phyloP scores from a whole-genome alignment of 257 asterid genomes.

The Solanum habrochaites region DNA sequence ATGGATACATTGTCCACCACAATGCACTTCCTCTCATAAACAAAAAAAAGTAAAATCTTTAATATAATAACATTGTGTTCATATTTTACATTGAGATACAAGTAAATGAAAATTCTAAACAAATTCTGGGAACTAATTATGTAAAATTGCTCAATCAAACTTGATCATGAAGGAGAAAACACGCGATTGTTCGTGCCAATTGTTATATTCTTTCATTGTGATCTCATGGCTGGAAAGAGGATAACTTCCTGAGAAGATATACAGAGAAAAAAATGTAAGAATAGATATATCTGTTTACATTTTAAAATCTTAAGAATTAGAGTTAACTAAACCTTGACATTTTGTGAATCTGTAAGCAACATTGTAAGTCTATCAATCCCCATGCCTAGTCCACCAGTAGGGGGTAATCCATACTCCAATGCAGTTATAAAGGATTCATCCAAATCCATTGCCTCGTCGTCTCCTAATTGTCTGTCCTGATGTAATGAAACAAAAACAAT shows the following conservation, averaged over 20 bases:
- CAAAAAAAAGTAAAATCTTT: neutral
- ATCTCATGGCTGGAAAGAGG: neutral
- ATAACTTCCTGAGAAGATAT: neutral
- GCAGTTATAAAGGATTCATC: neutral
- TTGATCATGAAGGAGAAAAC: neutral
- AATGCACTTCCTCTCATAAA: neutral
- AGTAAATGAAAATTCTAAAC: neutral
- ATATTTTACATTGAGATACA: neutral
- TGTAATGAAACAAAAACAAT: neutral
- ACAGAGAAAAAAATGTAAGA: neutral
- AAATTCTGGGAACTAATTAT: neutral
- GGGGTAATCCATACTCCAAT: neutral
- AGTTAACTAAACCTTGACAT: neutral
- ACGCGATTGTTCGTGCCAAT: neutral
- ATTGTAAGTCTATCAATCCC: slow-evolving; percentile 1
- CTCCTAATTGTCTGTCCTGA: slow-evolving; percentile 3
- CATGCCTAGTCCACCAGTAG: neutral
- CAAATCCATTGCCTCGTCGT: neutral
- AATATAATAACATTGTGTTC: neutral
- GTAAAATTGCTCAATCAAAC: neutral
- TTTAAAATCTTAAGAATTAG: neutral
- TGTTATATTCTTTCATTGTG: neutral
- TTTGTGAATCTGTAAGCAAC: slow-evolving; percentile 3
- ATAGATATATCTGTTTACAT: neutral
- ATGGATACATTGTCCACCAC: neutral